phyloP scores from a whole-genome alignment of 768 basidiomycete genomes.

The Auricularia cornea region DNA sequence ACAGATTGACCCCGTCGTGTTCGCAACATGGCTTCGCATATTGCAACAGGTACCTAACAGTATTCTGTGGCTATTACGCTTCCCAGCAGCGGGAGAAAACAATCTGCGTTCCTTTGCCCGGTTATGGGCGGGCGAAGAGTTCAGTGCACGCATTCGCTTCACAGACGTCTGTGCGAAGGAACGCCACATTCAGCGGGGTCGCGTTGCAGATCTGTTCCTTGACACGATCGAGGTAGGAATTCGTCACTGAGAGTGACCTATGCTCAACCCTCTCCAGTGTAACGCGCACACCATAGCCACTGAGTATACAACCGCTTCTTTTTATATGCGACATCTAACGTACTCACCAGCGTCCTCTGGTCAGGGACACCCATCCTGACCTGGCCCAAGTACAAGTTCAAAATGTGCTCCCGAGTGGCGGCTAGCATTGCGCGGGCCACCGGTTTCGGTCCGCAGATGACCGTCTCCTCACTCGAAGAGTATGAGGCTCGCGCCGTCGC shows the following conservation, averaged over 20 bases:
- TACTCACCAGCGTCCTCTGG: slow-evolving; percentile 36
- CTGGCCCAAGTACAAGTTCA: slow-evolving; percentile 36
- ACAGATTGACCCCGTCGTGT: slow-evolving; percentile 21
- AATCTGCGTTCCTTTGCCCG: slow-evolving; percentile 34
- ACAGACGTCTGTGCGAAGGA: slow-evolving; percentile 42
- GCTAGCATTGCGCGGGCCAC: slow-evolving; percentile 42
- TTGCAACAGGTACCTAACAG: slow-evolving; percentile 35
- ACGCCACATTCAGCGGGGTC: slow-evolving; percentile 34
- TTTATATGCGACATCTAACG: slow-evolving; percentile 2
- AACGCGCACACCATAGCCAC: slow-evolving; percentile 45
- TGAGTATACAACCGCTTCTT: slow-evolving; percentile 24
- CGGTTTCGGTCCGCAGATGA: slow-evolving; percentile 40
- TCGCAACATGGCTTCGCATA: slow-evolving; percentile 42
- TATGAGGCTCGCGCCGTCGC: slow-evolving; percentile 40
- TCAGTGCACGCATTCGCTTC: slow-evolving; percentile 38
- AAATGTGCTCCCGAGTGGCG: slow-evolving; percentile 44
- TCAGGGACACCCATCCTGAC: slow-evolving; percentile 44
- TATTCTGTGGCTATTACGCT: slow-evolving; percentile 46
- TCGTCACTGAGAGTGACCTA: background rate
- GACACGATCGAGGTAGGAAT: slow-evolving; percentile 40
- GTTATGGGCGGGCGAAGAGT: slow-evolving; percentile 38
- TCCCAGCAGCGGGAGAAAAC: slow-evolving; percentile 39
- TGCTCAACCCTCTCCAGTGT: slow-evolving; percentile 25
- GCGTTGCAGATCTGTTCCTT: slow-evolving; percentile 43
- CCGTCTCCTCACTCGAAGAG: slow-evolving; percentile 33